Evolutionary conservation across 805 yeast species (phyloP), one percentile per base, ranked within the genome.

Genomic region (Alloascoidea hylecoeti): DNA sequence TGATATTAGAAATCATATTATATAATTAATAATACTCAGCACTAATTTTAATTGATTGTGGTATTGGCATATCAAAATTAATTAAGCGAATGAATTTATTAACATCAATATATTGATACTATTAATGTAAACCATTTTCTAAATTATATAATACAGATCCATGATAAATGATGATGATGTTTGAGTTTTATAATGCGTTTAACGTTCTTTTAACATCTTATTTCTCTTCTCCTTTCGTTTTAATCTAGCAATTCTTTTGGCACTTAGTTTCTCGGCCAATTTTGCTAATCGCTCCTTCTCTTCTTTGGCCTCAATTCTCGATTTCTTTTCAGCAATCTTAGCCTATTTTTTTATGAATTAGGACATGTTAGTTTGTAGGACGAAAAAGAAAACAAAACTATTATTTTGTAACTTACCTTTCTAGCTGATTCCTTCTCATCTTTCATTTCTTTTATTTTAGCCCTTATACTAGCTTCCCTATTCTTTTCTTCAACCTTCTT

Each of bases 211-310:
- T 55, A 88, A 75, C 51, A 86, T 64, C 63, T 89, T 89, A 64
- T 88, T 89, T 62, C 97, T 78, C 79, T 89, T 89, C 55, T 89
- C 98, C 53, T 80, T 77, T 64, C 80, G 78, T 62, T 81, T 78
- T 61, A 89, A 56, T 60, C 98, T 73, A 46, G 86, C 97, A 33
- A 86, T 82, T 64, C 75, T 81, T 76, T 86, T 88, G 34, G 80
- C 80, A 54, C 85, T 89, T 95, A 89, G 83, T 59, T 80, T 84
- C 40, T 72, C 69, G 9, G 95, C 92, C 53, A 89, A 55, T 52
- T 66, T 66, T 51, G 81, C 94, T 52, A 77, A 83, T 49, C 98
- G 72, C 55, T 89, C 96, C 57, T 74, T 75, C 57, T 89, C 98
- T 41, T 71, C 96, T 64, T 79, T 80, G 56, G 74, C 72, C 48